Evolutionary conservation across 2,329 filamentous ascomycete genomes (phyloP), one percentile per base, ranked within the genome.

Genomic region (Aspergillus pseudoterreus): DNA sequence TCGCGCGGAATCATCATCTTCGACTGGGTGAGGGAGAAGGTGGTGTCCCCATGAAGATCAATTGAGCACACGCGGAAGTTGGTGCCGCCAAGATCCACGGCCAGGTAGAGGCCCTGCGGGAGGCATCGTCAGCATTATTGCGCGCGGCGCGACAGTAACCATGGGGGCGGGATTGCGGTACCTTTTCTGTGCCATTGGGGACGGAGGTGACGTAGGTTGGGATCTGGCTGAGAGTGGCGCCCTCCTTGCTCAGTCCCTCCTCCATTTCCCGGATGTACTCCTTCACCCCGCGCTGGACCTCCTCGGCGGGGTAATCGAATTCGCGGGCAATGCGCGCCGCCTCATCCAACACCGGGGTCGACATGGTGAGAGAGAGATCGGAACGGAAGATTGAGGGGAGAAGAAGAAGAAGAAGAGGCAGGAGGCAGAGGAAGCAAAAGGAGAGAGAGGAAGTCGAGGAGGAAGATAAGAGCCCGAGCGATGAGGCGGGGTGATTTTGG

Each of bases 21-120:
- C 74, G 84, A 90, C 76, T 90, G 95, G 48, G 88, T 95, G 63
- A 97, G 83, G 72, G 89, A 90, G 78, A 96, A 97, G 51, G 91
- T 96, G 63, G 87, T 92, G 75, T 97, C 90, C 66, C 94, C 94
- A 69, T 96, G 92, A 55, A 99, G 80, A 62, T 89, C 83, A 65
- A 99, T 88, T 41, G 92, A 96, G 77, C 94, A 99, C 65, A 99
- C 94, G 63, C 94, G 88, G 75, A 97, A 96, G 77, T 99, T 99
- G 58, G 94, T 99, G 63, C 94, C 94, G 56, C 94, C 94, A n/a
- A 99, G 82, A 67, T 99, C 94, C 58, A 99, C 92, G 36, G 94
- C 92, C 67, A 99, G 85, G 75, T 96, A 99, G 36, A 96, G 79
- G 44, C 94, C 94, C 90, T 95, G 63, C n/a, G 62, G 51, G 49